Percentiles rank a stretch among this genome's conserved stretches.
phyloP scores from a whole-genome alignment of 768 basidiomycete species.

The Nidularia sp. region DNA sequence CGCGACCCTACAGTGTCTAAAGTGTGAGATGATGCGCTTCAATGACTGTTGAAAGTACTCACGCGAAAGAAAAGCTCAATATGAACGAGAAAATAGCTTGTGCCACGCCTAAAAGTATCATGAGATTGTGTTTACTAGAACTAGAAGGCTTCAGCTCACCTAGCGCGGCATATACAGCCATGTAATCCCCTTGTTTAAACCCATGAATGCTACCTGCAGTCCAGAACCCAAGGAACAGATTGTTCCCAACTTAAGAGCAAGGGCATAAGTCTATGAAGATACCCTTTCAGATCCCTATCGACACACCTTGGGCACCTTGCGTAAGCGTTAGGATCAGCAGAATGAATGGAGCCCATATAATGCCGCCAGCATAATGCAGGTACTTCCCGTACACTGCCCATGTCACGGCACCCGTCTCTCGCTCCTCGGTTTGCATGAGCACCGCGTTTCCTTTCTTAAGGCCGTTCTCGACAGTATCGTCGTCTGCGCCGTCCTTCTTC shows the following conservation, averaged over 20 bases:
- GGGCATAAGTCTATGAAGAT: background rate
- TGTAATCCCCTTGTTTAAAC: conserved; percentile 61
- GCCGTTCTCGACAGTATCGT: background rate
- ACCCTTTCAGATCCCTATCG: background rate
- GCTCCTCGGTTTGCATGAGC: conserved; percentile 54
- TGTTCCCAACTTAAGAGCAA: conserved; percentile 45
- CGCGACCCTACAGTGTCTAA: conserved; percentile 20
- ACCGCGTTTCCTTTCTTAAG: conserved; percentile 18
- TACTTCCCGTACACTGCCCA: conserved; percentile 48
- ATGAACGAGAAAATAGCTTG: conserved; percentile 49
- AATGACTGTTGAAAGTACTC: conserved; percentile 9
- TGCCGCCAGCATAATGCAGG: conserved; percentile 40
- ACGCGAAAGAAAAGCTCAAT: conserved; percentile 48
- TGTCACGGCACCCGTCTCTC: conserved; percentile 47
- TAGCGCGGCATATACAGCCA: conserved; percentile 51
- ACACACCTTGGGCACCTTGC: conserved; percentile 48
- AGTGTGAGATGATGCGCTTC: background rate
- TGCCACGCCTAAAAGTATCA: conserved; percentile 29
- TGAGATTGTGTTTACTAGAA: background rate
- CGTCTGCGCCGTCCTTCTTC: background rate
- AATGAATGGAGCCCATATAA: conserved; percentile 44
- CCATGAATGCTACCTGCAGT: conserved; percentile 47
- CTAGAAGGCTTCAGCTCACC: conserved; percentile 18
- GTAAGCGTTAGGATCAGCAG: conserved; percentile 36
- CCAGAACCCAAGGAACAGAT: conserved; percentile 74